Evolutionary conservation across 2,329 filamentous ascomycete genomes (phyloP), one percentile per base, ranked within the genome.

Genomic region (Rutstroemia sp.): DNA sequence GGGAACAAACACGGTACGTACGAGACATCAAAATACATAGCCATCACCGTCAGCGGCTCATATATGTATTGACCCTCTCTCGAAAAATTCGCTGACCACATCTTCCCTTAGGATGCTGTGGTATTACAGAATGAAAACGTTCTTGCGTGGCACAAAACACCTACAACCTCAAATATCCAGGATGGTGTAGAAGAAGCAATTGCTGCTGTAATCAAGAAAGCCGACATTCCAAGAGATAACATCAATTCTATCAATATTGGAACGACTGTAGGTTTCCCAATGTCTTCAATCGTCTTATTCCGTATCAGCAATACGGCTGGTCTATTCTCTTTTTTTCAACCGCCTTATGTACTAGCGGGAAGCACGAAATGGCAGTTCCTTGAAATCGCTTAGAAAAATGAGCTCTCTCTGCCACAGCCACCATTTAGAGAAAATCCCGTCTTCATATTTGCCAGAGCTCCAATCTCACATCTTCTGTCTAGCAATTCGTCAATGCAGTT

Each of bases 401-500:
- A 34, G 30, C 4, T 12, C 30, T 34, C 30, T 34, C 12, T 34
- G 30, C 30, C 30, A 34, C 30, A 34, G 12, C 30, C 12, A 12
- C 9, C 9, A 12, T 12, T 34, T 10, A 34, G 4, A 34, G 9
- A 12, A 34, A 34, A 34, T 9, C 12, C 30, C 30, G 9, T 34
- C 30, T 34, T 34, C 10, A 14, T 34, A 12, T 34, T 14, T 9
- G 2, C 9, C 30, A 14, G 30, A 12, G 10, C 30, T 34, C 12
- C 30, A 34, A 34, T 34, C 30, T 34, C 30, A 34, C 30, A 34
- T 34, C 3, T 44, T 17, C 21, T 30, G 3, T 19, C 14, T 50
- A 68, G 65, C 75, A 78, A 65, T 78, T 79, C 57, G 72, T 78
- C 47, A 79, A 79, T 57, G 76, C 76, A 5, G 74, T 80, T 7